Percentiles rank a stretch among this genome's conserved stretches.
These are phyloP conservation scores for Calonectria hawksworthii DNA, from an alignment of 2,329 filamentous ascomycete genomes.

Conservation along the genomic window DNA sequence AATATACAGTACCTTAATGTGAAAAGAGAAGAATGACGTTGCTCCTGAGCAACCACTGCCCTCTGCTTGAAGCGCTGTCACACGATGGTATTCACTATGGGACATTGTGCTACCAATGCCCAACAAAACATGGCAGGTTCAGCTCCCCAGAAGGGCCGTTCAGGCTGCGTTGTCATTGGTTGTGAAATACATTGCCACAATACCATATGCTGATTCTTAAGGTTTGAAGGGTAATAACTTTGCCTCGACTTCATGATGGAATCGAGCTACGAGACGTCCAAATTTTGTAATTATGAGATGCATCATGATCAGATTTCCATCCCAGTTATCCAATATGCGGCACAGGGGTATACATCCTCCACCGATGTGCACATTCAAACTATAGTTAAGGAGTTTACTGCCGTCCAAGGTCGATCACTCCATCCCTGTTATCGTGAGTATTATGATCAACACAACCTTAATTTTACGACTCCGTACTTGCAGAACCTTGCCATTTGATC, in stretches of 20 bases:
- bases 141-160: neutral
- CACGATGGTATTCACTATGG: neutral
- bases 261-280: neutral
- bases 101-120: neutral
- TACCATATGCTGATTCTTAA: neutral
- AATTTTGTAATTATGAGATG: neutral
- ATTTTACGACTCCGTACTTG: neutral
- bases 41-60: neutral
- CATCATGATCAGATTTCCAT: neutral
- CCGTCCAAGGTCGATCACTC: neutral
- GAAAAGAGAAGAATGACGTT: neutral
- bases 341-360: neutral
- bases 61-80: neutral
- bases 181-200: no score
- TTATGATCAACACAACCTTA: neutral
- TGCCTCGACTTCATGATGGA: neutral
- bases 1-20: constrained; percentile 4
- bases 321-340: neutral
- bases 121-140: neutral
- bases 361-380: neutral
- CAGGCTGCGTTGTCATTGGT: neutral
- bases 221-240: neutral
- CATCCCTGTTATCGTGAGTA: neutral
- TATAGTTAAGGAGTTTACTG: neutral
- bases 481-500: neutral